phyloP scores from a whole-genome alignment of 2,329 filamentous ascomycete genomes.

The Epichloe gansuensis region DNA sequence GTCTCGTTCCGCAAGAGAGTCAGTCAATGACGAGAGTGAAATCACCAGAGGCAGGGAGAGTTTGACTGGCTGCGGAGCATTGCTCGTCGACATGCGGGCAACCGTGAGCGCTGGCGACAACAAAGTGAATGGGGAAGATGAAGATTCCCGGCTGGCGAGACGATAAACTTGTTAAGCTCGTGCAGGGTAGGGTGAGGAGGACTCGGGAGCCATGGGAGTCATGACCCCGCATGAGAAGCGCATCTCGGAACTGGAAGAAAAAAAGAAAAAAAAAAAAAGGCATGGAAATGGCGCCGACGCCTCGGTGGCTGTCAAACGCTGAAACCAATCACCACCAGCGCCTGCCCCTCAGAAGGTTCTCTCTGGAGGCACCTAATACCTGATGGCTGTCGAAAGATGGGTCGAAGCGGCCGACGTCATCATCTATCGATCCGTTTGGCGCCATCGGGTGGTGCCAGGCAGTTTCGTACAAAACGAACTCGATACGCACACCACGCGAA shows the following conservation, averaged over 20 bases:
- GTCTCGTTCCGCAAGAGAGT: neutral
- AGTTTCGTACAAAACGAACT: neutral
- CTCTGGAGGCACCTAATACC: neutral
- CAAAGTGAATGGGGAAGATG: neutral
- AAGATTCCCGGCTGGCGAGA: neutral
- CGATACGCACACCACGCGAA: neutral
- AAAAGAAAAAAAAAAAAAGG: neutral
- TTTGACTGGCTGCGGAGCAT: conserved; percentile 59
- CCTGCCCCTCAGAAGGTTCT: neutral
- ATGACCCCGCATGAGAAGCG: too few relatives aligned
- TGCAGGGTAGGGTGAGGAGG: too few relatives aligned
- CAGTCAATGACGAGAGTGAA: neutral
- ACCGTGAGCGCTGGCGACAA: neutral
- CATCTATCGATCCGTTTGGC: conserved; percentile 1
- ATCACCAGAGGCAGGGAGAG: conserved; percentile 55
- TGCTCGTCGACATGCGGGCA: conserved; percentile 37
- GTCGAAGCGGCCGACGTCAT: conserved; percentile 4
- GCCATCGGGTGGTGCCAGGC: neutral
- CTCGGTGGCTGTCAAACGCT: neutral
- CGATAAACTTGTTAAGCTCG: too few relatives aligned
- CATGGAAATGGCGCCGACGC: neutral
- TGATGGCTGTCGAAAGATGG: neutral
- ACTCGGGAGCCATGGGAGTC: too few relatives aligned
- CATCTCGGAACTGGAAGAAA: neutral
- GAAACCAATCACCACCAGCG: neutral